Percentiles rank a stretch among this genome's conserved stretches.
Conservation (phyloP, 306 rosid genomes). For the Dalbergia cochinchinensis region DNA sequence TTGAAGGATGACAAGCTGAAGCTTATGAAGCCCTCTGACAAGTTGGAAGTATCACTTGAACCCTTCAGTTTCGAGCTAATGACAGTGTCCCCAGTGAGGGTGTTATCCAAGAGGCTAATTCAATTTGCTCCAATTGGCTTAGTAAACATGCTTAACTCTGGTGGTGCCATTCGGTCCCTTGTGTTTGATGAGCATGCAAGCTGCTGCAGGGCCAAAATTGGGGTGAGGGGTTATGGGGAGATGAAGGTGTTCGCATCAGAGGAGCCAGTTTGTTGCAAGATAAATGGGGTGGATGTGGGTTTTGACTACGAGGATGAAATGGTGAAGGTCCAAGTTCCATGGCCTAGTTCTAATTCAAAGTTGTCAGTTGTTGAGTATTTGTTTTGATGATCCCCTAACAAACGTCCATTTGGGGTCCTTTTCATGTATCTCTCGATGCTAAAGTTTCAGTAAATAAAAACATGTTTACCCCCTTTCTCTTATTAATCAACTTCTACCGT, state of each 20-base stretch:
- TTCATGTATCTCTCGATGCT: conserved; percentile 3
- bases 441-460: not conserved
- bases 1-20: conserved; percentile 55
- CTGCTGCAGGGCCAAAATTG: conserved; percentile 44
- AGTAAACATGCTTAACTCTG: conserved; percentile 76
- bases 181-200: conserved; percentile 49
- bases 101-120: conserved; percentile 45
- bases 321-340: conserved; percentile 59
- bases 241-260: conserved; percentile 67
- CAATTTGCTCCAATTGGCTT: conserved; percentile 74
- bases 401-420: conserved; percentile 2
- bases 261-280: conserved; percentile 57
- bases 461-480: not conserved
- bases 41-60: conserved; percentile 57
- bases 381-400: conserved; percentile 46
- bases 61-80: conserved; percentile 74
- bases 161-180: conserved; percentile 65
- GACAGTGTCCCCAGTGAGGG: conserved; percentile 61
- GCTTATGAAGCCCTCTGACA: conserved; percentile 53
- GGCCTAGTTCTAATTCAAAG: conserved; percentile 53
- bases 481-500: not conserved
- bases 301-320: conserved; percentile 60
- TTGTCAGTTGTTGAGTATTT: conserved; percentile 58
- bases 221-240: conserved; percentile 65
- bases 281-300: conserved; percentile 56